Conservation (phyloP, 768 basidiomycete species). For the Tulasnella calospora region DNA sequence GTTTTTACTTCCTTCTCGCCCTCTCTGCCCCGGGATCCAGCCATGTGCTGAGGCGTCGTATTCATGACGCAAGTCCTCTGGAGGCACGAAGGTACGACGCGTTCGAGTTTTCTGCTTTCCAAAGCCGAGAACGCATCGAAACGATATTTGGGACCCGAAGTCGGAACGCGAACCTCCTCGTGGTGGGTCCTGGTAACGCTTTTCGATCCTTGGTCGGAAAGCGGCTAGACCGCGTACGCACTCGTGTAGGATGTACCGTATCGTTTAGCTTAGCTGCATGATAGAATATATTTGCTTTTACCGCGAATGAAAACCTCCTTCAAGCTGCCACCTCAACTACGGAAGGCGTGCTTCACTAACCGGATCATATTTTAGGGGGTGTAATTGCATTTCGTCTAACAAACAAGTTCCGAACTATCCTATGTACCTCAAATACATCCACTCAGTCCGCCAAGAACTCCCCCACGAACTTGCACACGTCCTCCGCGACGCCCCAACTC, state of each 20-base stretch:
- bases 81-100: not conserved
- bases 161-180: not conserved
- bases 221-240: not conserved
- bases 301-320: not conserved
- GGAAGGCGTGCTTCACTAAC: no score
- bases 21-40: not conserved
- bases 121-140: not conserved
- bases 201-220: not conserved
- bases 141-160: not conserved
- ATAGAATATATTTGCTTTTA: not conserved
- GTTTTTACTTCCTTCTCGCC: not conserved
- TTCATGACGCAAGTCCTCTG: not conserved
- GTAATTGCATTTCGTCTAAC: no score
- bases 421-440: no score
- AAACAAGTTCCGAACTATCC: not conserved
- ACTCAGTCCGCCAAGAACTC: slow-evolving; percentile 18
- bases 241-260: not conserved
- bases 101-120: not conserved
- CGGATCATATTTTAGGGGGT: no score
- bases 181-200: not conserved
- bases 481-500: slow-evolving; percentile 45
- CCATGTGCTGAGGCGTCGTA: no score
- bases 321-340: no score
- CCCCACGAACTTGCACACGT: slow-evolving; percentile 34
- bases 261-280: not conserved